phyloP scores from a whole-genome alignment of 1,284 basidiomycete species.

The Entoloma clypeatum region DNA sequence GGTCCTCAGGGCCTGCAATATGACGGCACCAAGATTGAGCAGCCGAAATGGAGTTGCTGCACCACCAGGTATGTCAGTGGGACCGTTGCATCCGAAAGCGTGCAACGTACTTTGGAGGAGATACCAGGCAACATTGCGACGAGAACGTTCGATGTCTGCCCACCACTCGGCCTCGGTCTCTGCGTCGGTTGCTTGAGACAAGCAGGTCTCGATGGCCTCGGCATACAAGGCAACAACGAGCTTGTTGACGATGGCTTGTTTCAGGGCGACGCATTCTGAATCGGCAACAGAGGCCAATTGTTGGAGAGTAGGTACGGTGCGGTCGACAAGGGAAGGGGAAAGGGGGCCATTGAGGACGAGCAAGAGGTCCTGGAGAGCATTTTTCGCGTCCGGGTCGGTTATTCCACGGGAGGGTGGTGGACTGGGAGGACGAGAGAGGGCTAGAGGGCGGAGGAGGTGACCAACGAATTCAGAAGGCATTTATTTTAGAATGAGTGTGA shows the following conservation, averaged over 20 bases:
- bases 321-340: constrained; percentile 15
- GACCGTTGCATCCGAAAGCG: background rate
- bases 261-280: constrained; percentile 31
- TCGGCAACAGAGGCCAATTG: constrained; percentile 17
- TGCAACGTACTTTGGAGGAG: constrained; percentile 60
- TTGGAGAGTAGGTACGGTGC: constrained; percentile 14
- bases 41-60: constrained; percentile 59
- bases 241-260: constrained; percentile 38
- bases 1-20: constrained; percentile 44
- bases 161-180: constrained; percentile 77
- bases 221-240: constrained; percentile 57
- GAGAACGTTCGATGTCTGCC: constrained; percentile 59
- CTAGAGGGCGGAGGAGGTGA: constrained; percentile 20
- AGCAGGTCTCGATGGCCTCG: constrained; percentile 50
- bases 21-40: constrained; percentile 34
- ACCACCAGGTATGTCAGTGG: constrained; percentile 12
- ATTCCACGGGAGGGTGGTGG: background rate
- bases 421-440: constrained; percentile 11
- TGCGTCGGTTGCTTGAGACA: constrained; percentile 58
- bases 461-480: constrained; percentile 22
- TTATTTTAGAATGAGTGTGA: constrained; percentile 12
- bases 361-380: constrained; percentile 16
- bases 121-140: constrained; percentile 47
- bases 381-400: constrained; percentile 10
- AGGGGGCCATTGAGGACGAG: constrained; percentile 14